Evolutionary conservation across 768 basidiomycete species (phyloP).

Genomic region (Boletus sp.): DNA sequence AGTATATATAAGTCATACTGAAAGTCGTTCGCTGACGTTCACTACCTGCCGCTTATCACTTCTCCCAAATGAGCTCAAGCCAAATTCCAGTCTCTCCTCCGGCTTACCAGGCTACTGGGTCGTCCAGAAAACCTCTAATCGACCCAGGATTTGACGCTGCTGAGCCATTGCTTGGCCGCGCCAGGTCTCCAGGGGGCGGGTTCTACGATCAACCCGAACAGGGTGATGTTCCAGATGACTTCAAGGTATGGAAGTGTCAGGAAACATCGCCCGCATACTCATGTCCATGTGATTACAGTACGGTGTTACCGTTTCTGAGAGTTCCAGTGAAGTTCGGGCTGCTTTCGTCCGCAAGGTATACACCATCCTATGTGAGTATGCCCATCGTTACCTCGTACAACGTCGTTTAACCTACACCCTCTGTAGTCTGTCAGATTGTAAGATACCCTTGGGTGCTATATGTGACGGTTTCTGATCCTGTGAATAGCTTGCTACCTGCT

Average conservation of each 20-base stretch:
- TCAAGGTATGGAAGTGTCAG: conserved; percentile 60
- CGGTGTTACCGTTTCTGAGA: conserved; percentile 76
- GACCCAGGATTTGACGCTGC: conserved; percentile 34
- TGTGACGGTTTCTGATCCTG: conserved; percentile 1
- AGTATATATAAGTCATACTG: conserved; percentile 14
- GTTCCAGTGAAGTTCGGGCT: conserved; percentile 70
- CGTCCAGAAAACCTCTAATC: conserved; percentile 36
- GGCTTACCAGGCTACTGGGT: conserved; percentile 45
- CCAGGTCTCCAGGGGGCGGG: conserved; percentile 45
- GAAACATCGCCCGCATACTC: background rate
- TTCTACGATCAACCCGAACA: conserved; percentile 70
- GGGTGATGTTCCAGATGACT: conserved; percentile 87
- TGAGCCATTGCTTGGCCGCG: conserved; percentile 56
- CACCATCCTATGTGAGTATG: conserved; percentile 74
- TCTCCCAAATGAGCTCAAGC: conserved; percentile 48
- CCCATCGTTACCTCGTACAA: background rate
- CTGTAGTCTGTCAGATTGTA: conserved; percentile 70
- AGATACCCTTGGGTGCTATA: conserved; percentile 11
- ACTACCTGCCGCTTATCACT: conserved; percentile 16
- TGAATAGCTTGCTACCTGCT: conserved; percentile 62
- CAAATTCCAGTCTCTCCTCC: conserved; percentile 61
- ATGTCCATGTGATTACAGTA: conserved; percentile 45
- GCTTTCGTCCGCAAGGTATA: conserved; percentile 93
- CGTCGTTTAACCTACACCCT: conserved; percentile 2
- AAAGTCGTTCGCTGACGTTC: conserved; percentile 7